Evolutionary conservation across 1,284 basidiomycete genomes (phyloP).

Genomic region (Ustilago trichophora): DNA sequence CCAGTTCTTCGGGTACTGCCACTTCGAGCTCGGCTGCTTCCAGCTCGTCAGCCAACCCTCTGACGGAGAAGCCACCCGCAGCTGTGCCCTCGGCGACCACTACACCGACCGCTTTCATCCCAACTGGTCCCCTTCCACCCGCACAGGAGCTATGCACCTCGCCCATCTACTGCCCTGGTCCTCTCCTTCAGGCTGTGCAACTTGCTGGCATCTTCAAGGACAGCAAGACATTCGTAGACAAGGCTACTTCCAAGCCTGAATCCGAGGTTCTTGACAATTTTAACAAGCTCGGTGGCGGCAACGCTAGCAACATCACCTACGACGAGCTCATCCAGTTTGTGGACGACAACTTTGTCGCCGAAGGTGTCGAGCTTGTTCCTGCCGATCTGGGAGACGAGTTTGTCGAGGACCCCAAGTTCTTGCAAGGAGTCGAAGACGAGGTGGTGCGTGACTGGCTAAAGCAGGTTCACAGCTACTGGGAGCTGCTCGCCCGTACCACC

Average conservation of each 20-base stretch:
- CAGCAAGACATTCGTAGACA: conserved; percentile 90
- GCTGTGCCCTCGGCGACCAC: conserved; percentile 36
- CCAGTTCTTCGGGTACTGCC: conserved; percentile 3
- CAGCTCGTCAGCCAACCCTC: conserved; percentile 27
- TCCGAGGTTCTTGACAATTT: conserved; percentile 79
- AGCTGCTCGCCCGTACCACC: conserved; percentile 77
- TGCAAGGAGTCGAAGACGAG: conserved; percentile 77
- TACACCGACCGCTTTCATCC: conserved; percentile 31
- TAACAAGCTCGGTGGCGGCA: conserved; percentile 69
- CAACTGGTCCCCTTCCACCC: conserved; percentile 26
- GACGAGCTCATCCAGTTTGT: conserved; percentile 74
- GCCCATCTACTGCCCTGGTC: conserved; percentile 61
- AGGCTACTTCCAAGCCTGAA: conserved; percentile 60
- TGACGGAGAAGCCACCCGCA: conserved; percentile 37
- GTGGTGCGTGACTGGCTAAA: conserved; percentile 79
- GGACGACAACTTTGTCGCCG: conserved; percentile 80
- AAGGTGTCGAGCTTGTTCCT: conserved; percentile 82
- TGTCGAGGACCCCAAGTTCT: conserved; percentile 73
- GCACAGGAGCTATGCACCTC: conserved; percentile 49
- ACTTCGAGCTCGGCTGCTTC: conserved; percentile 9
- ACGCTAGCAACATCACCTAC: conserved; percentile 71
- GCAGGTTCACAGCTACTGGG: conserved; percentile 84
- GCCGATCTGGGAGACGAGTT: conserved; percentile 74
- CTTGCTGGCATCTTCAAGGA: conserved; percentile 79
- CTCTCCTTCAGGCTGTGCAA: conserved; percentile 74